These are phyloP conservation scores for Vigna unguiculata DNA, from an alignment of 306 rosid genomes.

Conservation along the genomic window DNA sequence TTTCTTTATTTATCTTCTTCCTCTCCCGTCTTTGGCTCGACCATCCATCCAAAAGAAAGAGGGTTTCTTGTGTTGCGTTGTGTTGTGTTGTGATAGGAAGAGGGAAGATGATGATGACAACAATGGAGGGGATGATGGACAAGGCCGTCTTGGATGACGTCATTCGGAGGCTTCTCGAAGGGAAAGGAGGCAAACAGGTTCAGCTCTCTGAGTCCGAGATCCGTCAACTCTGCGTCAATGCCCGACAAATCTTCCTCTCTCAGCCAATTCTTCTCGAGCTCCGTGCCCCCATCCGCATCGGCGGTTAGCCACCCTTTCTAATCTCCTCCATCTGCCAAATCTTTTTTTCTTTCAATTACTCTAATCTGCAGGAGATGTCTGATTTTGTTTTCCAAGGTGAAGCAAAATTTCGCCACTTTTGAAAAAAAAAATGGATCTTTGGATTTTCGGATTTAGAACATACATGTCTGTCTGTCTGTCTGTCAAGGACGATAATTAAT, in stretches of 20 bases:
- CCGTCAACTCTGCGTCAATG: conserved; percentile 97
- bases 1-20: conserved; percentile 46
- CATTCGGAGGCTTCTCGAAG: conserved; percentile 83
- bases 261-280: conserved; percentile 83
- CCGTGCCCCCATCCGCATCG: conserved; percentile 77
- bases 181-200: conserved; percentile 89
- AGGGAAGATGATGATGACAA: conserved; percentile 66
- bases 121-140: conserved; percentile 92
- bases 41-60: not conserved
- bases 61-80: not conserved
- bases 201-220: conserved; percentile 96
- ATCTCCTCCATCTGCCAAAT: not conserved
- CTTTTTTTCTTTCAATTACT: not conserved
- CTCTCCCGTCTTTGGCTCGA: not conserved
- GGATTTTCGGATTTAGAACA: not conserved
- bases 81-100: not conserved
- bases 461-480: not conserved
- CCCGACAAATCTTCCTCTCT: conserved; percentile 90
- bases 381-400: not conserved
- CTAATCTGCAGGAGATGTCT: not conserved
- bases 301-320: conserved; percentile 63
- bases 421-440: not conserved
- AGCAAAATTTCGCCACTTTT: not conserved
- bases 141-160: conserved; percentile 73
- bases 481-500: not conserved